Percentiles rank a stretch among this genome's conserved stretches.
These are phyloP conservation scores for Globisporangium heterothallicum DNA, from an alignment of 352 stramenopile species.

Conservation along the genomic window DNA sequence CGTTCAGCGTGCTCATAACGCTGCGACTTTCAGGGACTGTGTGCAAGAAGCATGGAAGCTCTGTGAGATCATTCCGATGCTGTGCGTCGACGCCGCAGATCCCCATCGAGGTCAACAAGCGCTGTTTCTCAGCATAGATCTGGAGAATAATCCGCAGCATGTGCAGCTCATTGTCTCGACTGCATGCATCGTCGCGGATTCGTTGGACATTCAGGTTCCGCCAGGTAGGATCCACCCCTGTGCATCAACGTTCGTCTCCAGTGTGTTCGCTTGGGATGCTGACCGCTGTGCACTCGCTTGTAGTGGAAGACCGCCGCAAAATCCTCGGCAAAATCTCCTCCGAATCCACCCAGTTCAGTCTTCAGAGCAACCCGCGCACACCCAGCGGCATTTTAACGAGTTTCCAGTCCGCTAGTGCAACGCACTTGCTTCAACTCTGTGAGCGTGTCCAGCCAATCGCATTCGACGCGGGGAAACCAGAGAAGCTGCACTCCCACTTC, in stretches of 20 bases:
- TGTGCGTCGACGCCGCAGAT: neutral
- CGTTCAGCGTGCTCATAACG: constrained; percentile 15
- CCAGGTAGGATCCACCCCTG: constrained; percentile 17
- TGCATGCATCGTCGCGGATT: constrained; percentile 28
- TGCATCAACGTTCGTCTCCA: too few species aligned
- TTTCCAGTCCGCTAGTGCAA: constrained; percentile 6
- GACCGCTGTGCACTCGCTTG: neutral
- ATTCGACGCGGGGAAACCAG: constrained; percentile 8
- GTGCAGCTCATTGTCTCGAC: constrained; percentile 21
- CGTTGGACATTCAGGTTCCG: constrained; percentile 18
- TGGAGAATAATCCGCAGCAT: constrained; percentile 11
- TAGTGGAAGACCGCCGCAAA: constrained; percentile 5
- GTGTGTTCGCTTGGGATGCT: too few species aligned
- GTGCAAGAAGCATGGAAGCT: constrained; percentile 18
- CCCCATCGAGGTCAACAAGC: neutral
- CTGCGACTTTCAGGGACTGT: constrained; percentile 10
- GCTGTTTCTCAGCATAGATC: constrained; percentile 16
- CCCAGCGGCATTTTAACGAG: constrained; percentile 12
- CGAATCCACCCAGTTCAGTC: constrained; percentile 12
- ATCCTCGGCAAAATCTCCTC: neutral
- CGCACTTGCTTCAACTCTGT: constrained; percentile 13
- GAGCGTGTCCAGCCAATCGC: constrained; percentile 5
- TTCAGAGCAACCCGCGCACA: constrained; percentile 15
- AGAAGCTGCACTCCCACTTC: constrained; percentile 23
- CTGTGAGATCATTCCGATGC: constrained; percentile 14